Percentiles rank a stretch among this genome's conserved stretches.
These are phyloP conservation scores for Parascedosporium putredinis DNA, from an alignment of 2,329 filamentous ascomycete genomes.

Conservation along the genomic window DNA sequence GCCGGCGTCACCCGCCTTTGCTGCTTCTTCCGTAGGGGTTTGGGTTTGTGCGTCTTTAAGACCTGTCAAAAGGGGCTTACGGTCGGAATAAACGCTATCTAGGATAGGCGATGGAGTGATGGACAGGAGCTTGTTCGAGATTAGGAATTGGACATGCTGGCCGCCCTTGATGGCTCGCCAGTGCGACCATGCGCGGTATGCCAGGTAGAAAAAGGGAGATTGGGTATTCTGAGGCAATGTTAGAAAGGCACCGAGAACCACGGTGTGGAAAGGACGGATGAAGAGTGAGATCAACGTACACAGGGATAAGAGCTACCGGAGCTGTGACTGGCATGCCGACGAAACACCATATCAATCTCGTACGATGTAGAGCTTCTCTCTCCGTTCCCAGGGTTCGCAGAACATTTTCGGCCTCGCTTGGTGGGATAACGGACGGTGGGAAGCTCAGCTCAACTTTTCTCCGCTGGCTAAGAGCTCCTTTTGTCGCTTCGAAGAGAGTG, in stretches of 20 bases:
- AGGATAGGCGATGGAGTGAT: conserved; percentile 57
- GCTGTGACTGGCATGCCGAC: conserved; percentile 72
- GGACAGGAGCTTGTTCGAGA: conserved; percentile 60
- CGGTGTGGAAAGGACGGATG: background rate
- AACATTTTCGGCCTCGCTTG: conserved; percentile 52
- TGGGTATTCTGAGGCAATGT: conserved; percentile 56
- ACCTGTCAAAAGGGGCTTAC: conserved; percentile 15
- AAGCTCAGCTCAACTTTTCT: conserved; percentile 64
- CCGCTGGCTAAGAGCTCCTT: conserved; percentile 52
- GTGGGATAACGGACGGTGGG: conserved; percentile 58
- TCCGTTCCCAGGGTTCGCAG: conserved; percentile 66
- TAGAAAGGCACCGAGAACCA: background rate
- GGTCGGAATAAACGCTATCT: conserved; percentile 56
- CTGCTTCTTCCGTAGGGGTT: background rate
- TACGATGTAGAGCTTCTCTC: conserved; percentile 66
- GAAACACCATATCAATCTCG: conserved; percentile 70
- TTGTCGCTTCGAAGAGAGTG: conserved; percentile 57
- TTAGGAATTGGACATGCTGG: conserved; percentile 71
- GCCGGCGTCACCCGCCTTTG: background rate
- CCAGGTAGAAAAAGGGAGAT: conserved; percentile 96
- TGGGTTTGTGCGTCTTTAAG: conserved; percentile 9
- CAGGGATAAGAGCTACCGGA: conserved; percentile 72
- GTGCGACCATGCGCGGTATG: conserved; percentile 85
- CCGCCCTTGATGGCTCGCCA: conserved; percentile 80
- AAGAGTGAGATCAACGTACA: conserved; percentile 48